A percentile compares a stretch with the other conserved stretches of the same genome.
phyloP scores from a whole-genome alignment of 2,329 filamentous ascomycete species.

The Aureobasidium sp. region DNA sequence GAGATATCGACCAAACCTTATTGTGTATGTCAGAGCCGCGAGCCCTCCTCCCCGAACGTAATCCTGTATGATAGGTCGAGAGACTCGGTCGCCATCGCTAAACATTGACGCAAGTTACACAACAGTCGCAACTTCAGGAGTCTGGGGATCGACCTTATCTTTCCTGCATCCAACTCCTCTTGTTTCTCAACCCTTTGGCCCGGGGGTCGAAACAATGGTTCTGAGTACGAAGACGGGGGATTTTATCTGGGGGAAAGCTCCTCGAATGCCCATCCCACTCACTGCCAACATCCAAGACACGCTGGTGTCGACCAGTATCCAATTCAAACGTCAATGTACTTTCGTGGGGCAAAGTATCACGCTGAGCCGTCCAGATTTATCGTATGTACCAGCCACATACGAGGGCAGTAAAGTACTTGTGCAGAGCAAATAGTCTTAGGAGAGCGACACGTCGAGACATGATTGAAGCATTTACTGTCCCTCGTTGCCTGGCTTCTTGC shows the following conservation, averaged over 20 bases:
- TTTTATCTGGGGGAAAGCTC: background rate
- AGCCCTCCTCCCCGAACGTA: background rate
- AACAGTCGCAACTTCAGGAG: background rate
- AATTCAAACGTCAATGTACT: too few relatives aligned
- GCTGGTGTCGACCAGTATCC: background rate
- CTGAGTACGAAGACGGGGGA: background rate
- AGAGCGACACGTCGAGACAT: background rate
- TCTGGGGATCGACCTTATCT: background rate
- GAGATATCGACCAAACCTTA: background rate
- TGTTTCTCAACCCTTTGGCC: background rate
- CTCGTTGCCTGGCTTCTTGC: background rate
- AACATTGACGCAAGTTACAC: background rate
- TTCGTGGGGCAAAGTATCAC: too few relatives aligned
- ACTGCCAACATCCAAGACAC: too few relatives aligned
- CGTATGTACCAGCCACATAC: background rate
- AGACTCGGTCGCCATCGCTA: background rate
- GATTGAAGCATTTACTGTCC: background rate
- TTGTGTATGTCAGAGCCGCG: background rate
- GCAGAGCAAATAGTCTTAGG: background rate
- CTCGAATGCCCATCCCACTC: background rate
- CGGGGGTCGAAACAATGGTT: background rate
- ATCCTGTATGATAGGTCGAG: background rate
- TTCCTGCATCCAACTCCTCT: background rate
- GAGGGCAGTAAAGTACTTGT: background rate
- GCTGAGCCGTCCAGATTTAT: background rate